A percentile compares a stretch with the other conserved stretches of the same genome.
Conservation (phyloP, 495 filamentous ascomycete species). For the Aspergillus affinis region DNA sequence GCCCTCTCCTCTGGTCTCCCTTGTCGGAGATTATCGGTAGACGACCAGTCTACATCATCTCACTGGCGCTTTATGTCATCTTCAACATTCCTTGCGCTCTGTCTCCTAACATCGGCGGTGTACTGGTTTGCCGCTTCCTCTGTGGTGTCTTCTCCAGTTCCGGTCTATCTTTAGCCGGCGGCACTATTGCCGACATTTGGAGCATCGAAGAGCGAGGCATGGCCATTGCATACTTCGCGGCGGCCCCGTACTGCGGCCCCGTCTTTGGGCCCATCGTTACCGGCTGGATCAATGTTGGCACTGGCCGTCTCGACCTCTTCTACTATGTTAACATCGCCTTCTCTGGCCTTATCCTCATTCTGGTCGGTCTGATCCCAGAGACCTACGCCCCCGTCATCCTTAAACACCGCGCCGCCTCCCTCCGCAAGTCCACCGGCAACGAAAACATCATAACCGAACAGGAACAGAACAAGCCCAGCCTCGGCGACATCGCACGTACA, state of each 20-base stretch:
- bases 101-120: conserved; percentile 51
- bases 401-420: conserved; percentile 48
- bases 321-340: conserved; percentile 41
- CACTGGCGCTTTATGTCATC: conserved; percentile 49
- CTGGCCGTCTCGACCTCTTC: conserved; percentile 57
- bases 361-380: conserved; percentile 53
- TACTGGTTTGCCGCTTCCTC: conserved; percentile 59
- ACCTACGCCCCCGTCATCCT: conserved; percentile 65
- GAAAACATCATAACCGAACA: conserved; percentile 54
- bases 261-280: conserved; percentile 59
- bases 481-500: conserved; percentile 47
- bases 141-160: conserved; percentile 59
- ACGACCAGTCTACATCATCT: conserved; percentile 52
- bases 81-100: conserved; percentile 61
- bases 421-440: conserved; percentile 59
- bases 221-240: conserved; percentile 59
- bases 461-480: conserved; percentile 24
- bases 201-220: conserved; percentile 56
- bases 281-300: conserved; percentile 52
- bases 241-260: conserved; percentile 54
- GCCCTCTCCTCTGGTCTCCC: conserved; percentile 59
- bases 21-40: conserved; percentile 78
- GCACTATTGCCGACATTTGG: conserved; percentile 63
- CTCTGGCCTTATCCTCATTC: conserved; percentile 48
- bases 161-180: conserved; percentile 61